Evolutionary conservation across 2,329 filamentous ascomycete species (phyloP).

Genomic region (Calonectria honghensis): DNA sequence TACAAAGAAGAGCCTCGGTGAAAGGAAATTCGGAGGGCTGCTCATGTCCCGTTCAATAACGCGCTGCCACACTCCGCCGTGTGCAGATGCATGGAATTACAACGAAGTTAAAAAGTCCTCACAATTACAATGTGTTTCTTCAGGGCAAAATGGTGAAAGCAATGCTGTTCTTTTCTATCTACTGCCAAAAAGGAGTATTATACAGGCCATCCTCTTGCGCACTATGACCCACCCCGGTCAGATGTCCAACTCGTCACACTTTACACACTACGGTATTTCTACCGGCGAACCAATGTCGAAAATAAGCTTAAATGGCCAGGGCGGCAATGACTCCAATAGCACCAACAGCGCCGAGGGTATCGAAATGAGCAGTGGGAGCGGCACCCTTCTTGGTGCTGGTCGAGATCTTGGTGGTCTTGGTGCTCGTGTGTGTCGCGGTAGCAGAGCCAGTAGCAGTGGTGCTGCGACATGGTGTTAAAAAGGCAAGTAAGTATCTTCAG

Average conservation of each 20-base stretch:
- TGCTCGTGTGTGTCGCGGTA: neutral
- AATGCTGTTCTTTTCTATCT: neutral
- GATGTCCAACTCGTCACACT: neutral
- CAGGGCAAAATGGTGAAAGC: neutral
- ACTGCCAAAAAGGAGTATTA: neutral
- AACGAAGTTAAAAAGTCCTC: neutral
- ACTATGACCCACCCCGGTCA: no score
- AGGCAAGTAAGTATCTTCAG: fast-evolving
- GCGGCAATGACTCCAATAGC: conserved; percentile 8
- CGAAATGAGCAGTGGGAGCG: conserved; percentile 8
- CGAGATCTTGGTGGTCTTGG: neutral
- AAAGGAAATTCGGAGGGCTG: no score
- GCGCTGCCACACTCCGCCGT: no score
- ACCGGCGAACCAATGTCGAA: neutral
- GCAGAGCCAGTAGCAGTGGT: neutral
- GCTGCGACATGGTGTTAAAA: neutral
- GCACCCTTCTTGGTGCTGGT: conserved; percentile 15
- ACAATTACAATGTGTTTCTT: neutral
- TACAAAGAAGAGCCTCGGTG: no score
- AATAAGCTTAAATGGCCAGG: neutral
- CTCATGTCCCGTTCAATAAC: no score
- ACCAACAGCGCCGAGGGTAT: neutral
- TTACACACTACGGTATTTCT: neutral
- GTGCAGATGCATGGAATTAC: neutral
- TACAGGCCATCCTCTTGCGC: neutral